These are phyloP conservation scores for Podospora fimiseda DNA, from an alignment of 495 filamentous ascomycete genomes.

Conservation along the genomic window DNA sequence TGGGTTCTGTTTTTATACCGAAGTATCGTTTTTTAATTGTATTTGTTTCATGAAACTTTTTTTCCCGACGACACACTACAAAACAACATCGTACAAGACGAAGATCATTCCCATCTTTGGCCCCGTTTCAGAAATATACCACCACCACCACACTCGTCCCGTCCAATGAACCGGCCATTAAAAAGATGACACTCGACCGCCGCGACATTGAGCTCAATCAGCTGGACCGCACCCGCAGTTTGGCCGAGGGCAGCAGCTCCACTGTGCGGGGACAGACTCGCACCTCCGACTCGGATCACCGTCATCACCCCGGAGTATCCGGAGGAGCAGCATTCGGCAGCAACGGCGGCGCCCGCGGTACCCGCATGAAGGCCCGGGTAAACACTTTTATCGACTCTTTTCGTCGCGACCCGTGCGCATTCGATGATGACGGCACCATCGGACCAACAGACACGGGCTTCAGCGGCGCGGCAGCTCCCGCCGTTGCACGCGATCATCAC, in stretches of 20 bases:
- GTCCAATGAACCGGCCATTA: slow-evolving; percentile 1
- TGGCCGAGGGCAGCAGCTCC: slow-evolving; percentile 18
- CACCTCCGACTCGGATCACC: background rate
- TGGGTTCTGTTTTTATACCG: too few species aligned
- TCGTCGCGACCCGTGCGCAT: slow-evolving; percentile 16
- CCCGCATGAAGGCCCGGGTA: slow-evolving; percentile 7
- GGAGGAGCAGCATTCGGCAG: too few species aligned
- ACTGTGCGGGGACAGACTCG: slow-evolving; percentile 6
- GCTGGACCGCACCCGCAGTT: slow-evolving; percentile 13
- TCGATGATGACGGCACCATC: background rate
- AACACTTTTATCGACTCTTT: slow-evolving; percentile 27
- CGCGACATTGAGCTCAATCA: slow-evolving; percentile 25
- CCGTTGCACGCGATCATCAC: slow-evolving; percentile 6
- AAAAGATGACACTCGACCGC: slow-evolving; percentile 15
- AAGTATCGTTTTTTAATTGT: background rate
- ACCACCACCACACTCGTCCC: background rate
- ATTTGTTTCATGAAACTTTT: too few species aligned
- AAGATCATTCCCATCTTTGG: background rate
- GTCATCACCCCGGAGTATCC: too few species aligned
- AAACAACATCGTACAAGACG: background rate
- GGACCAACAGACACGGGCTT: background rate
- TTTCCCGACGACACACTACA: background rate
- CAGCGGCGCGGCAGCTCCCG: background rate
- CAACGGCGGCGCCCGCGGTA: too few species aligned
- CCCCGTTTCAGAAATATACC: background rate